A percentile compares a stretch with the other conserved stretches of the same genome.
These are phyloP conservation scores for Celoporthe dispersa DNA, from an alignment of 2,329 filamentous ascomycete species.

Conservation along the genomic window DNA sequence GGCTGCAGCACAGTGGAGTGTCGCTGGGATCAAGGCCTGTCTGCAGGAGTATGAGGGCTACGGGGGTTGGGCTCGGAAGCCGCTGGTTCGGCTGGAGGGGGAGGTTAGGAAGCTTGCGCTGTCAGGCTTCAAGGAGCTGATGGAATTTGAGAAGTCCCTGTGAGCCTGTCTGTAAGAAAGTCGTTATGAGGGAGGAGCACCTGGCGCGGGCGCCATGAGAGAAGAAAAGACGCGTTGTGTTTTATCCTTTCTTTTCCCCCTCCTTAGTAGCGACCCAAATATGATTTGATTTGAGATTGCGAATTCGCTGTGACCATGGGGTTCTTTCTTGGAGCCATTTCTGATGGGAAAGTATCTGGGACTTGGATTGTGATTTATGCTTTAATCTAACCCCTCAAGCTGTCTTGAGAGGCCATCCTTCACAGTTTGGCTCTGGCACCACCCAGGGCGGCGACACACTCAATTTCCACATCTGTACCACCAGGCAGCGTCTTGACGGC, in stretches of 20 bases:
- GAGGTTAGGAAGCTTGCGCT: slow-evolving; percentile 12
- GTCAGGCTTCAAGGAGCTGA: slow-evolving; percentile 24
- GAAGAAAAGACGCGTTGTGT: neutral
- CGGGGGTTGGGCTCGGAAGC: slow-evolving; percentile 63
- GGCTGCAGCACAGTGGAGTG: slow-evolving; percentile 70
- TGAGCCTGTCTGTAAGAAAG: neutral
- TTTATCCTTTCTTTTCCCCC: neutral
- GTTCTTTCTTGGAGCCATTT: no score
- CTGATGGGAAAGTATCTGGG: no score
- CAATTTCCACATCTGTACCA: slow-evolving; percentile 41
- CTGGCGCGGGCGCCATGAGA: neutral
- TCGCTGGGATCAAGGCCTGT: slow-evolving; percentile 70
- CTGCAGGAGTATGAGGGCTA: slow-evolving; percentile 67
- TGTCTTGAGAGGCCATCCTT: neutral
- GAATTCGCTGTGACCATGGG: no score
- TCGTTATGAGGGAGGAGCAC: neutral
- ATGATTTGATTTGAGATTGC: neutral
- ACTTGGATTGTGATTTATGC: neutral
- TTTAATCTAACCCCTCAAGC: neutral
- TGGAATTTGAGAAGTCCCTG: slow-evolving; percentile 24
- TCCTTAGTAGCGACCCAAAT: neutral
- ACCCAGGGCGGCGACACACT: slow-evolving; percentile 40
- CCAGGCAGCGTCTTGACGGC: slow-evolving; percentile 42
- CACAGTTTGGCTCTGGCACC: slow-evolving; percentile 3
- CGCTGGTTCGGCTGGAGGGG: slow-evolving; percentile 41